Evolutionary conservation across 75 land plant species (phyloP), one percentile per base, ranked within the genome.

Genomic region (Selaginella tamariscina): DNA sequence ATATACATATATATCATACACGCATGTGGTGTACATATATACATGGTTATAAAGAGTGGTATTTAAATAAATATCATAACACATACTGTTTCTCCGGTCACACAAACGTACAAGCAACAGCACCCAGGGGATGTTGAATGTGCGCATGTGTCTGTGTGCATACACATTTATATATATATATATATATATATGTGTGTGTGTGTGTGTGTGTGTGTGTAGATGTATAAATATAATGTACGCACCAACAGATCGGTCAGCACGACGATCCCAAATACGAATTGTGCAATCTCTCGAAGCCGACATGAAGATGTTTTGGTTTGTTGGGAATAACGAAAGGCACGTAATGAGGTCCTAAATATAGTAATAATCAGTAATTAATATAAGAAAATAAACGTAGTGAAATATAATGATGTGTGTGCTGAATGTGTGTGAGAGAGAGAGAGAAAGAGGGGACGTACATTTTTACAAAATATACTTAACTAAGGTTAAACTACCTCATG

Each of bases 241-340:
- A 72, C 73, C 73, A 39, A 65, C 68, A 55, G 68, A 72, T n/a
- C 69, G 73, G 13, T 72, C 73, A 11, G 2, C 30, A 66, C 73
- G 73, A 27, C 73, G 69, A 65, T 72, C 73, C 73, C 73, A 72
- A 15, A 72, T 68, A 29, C 73, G 73, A 5, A 72, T 66, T 63
- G 73, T 66, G 56, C 33, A 72, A 49, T 72, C 73, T 66, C 73
- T 49, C 20, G 73, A 72, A n/a, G 67, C 73, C 0, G 73, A 72
- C 73, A 72, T 44, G 54, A 72, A 72, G 5, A 72, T 22, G 69
- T 72, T 72, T 65, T 32, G 69, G 65, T 72, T 72, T 23, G 73
- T 67, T 20, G 73, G 73, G 49, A 72, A 72, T 44, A 72, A 65
- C 15, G 73, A 72, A 0, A 72, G 56, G 31, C 73, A 72, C 2